These are phyloP conservation scores for Picea mariana DNA, from an alignment of 83 land plant genomes.

Conservation along the genomic window DNA sequence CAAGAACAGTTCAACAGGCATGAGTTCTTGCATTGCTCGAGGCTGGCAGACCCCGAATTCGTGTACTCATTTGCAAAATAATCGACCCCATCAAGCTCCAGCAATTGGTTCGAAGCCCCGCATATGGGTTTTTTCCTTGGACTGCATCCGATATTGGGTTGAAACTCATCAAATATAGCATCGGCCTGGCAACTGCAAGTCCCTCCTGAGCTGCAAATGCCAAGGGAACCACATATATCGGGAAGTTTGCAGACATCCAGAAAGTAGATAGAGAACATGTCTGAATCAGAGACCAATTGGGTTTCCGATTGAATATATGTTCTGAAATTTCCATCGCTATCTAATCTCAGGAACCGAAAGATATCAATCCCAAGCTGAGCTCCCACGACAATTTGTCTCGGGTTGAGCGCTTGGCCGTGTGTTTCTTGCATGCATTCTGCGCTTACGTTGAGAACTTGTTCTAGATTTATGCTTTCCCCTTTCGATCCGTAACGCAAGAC, in stretches of 20 bases:
- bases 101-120: background rate
- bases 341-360: slow-evolving; percentile 41
- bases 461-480: background rate
- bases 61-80: slow-evolving; percentile 51
- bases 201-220: slow-evolving; percentile 37
- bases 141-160: background rate
- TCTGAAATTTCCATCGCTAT: slow-evolving; percentile 56
- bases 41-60: slow-evolving; percentile 21
- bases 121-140: background rate
- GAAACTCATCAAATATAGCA: background rate
- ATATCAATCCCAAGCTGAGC: slow-evolving; percentile 10
- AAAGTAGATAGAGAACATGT: slow-evolving; percentile 1
- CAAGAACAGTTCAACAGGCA: slow-evolving; percentile 64
- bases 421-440: background rate
- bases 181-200: slow-evolving; percentile 3
- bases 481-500: background rate
- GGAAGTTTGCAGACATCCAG: slow-evolving; percentile 9
- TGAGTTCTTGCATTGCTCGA: slow-evolving; percentile 38
- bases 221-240: slow-evolving; percentile 38
- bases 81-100: slow-evolving; percentile 33
- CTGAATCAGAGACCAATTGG: background rate
- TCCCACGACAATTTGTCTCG: background rate
- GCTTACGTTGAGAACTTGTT: background rate
- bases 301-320: slow-evolving; percentile 21
- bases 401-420: background rate